A percentile compares a stretch with the other conserved stretches of the same genome.
Conservation (phyloP, 1,284 basidiomycete species). For the Microbotryum scabiosae region DNA sequence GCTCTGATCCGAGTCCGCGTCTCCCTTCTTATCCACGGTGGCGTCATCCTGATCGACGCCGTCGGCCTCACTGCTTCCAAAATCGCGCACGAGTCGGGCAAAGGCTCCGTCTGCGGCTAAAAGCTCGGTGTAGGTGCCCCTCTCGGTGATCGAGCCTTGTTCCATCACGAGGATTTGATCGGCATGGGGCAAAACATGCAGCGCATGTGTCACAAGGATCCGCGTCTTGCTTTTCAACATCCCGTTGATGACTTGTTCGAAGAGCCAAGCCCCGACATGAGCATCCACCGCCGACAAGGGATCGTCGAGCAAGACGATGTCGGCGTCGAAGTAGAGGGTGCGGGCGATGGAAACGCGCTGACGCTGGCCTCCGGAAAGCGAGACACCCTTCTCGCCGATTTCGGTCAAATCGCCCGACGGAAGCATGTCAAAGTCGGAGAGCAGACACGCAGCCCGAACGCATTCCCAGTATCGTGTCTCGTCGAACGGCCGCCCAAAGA, state of each 20-base stretch:
- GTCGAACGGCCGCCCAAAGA: slow-evolving; percentile 44
- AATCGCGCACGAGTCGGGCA: slow-evolving; percentile 58
- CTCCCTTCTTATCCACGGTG: not conserved
- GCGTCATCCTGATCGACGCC: not conserved
- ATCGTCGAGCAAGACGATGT: slow-evolving; percentile 62
- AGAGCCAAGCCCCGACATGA: slow-evolving; percentile 76
- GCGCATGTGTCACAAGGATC: slow-evolving; percentile 45
- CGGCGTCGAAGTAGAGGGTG: slow-evolving; percentile 62
- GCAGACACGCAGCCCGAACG: slow-evolving; percentile 37
- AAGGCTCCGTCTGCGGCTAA: slow-evolving; percentile 55
- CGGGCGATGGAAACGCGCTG: slow-evolving; percentile 57
- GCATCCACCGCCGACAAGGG: slow-evolving; percentile 71
- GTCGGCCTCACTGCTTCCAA: slow-evolving; percentile 45
- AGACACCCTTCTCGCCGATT: slow-evolving; percentile 49
- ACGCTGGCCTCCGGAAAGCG: slow-evolving; percentile 52
- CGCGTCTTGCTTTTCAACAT: slow-evolving; percentile 63
- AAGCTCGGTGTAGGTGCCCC: slow-evolving; percentile 17
- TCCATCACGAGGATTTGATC: slow-evolving; percentile 48
- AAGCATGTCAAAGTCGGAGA: slow-evolving; percentile 62
- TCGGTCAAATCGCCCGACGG: slow-evolving; percentile 64
- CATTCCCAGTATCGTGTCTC: slow-evolving; percentile 46
- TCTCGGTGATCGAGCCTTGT: slow-evolving; percentile 64
- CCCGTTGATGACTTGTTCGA: slow-evolving; percentile 71
- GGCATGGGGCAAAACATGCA: slow-evolving; percentile 38
- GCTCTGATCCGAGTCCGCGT: slow-evolving; percentile 40